These are phyloP conservation scores for Trichoderma aggressivum DNA, from an alignment of 2,329 filamentous ascomycete genomes.

Conservation along the genomic window DNA sequence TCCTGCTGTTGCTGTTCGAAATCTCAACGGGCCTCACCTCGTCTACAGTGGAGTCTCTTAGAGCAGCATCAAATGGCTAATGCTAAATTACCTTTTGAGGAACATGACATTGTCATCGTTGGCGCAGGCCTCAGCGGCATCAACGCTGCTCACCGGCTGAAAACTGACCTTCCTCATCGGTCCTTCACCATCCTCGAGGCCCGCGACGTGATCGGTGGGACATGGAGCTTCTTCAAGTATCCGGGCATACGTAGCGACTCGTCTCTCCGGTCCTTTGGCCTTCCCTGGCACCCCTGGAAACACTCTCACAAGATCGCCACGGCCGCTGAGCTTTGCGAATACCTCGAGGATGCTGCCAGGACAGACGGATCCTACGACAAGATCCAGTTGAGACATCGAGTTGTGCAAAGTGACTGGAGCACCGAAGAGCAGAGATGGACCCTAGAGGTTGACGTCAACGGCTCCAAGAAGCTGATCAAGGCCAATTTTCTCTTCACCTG, in stretches of 20 bases:
- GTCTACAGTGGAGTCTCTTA: neutral
- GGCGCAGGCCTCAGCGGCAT: constrained; percentile 75
- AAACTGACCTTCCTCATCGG: constrained; percentile 52
- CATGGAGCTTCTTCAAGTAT: constrained; percentile 76
- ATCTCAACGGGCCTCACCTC: neutral
- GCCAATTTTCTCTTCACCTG: constrained; percentile 59
- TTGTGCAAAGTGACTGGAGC: constrained; percentile 51
- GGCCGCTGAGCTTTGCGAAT: constrained; percentile 50
- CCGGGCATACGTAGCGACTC: constrained; percentile 69
- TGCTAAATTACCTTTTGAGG: constrained; percentile 14
- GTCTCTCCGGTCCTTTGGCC: constrained; percentile 59
- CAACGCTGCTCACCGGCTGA: constrained; percentile 67
- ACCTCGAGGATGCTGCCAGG: constrained; percentile 51
- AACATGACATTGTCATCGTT: constrained; percentile 58
- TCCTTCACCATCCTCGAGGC: constrained; percentile 66
- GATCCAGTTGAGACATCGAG: constrained; percentile 50
- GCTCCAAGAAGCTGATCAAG: constrained; percentile 30
- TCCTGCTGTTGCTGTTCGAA: neutral
- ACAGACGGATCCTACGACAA: constrained; percentile 51
- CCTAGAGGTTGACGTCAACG: constrained; percentile 40
- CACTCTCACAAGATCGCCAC: constrained; percentile 49
- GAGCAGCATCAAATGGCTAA: neutral
- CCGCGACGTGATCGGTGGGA: constrained; percentile 65
- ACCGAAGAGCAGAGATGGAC: constrained; percentile 55
- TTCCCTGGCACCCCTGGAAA: constrained; percentile 70